These are phyloP conservation scores for Trypanosoma vivax DNA, from an alignment of 208 protist genomes.

Conservation along the genomic window DNA sequence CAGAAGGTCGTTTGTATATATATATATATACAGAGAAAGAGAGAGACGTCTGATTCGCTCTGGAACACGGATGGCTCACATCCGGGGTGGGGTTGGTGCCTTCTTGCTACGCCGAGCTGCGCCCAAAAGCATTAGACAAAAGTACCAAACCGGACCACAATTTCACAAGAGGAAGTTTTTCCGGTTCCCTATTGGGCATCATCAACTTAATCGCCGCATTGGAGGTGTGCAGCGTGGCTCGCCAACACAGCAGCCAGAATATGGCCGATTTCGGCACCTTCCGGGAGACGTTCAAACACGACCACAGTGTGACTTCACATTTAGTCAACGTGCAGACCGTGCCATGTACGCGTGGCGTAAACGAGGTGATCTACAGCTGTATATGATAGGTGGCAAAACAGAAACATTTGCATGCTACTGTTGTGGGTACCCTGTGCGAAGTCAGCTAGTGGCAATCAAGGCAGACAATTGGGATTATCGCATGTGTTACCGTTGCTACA, in stretches of 20 bases:
- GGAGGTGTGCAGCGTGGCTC: conserved; percentile 31
- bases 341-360: conserved; percentile 67
- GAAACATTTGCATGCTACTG: conserved; percentile 81
- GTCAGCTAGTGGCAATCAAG: conserved; percentile 68
- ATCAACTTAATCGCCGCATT: conserved; percentile 68
- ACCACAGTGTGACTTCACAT: conserved; percentile 68
- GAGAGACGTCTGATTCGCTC: neutral
- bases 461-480: conserved; percentile 85
- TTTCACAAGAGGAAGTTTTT: conserved; percentile 77
- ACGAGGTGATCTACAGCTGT: conserved; percentile 61
- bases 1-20: conserved; percentile 1
- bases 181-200: conserved; percentile 44
- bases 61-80: conserved; percentile 27
- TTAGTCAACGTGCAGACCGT: conserved; percentile 49
- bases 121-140: conserved; percentile 61
- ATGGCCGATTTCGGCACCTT: conserved; percentile 53
- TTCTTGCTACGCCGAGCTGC: conserved; percentile 68
- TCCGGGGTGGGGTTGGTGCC: conserved; percentile 71
- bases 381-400: conserved; percentile 61
- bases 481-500: conserved; percentile 89
- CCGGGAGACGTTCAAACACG: conserved; percentile 56
- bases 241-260: conserved; percentile 59
- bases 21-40: conserved; percentile 6
- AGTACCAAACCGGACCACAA: conserved; percentile 70
- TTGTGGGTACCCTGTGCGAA: conserved; percentile 76